Evolutionary conservation across 306 rosid genomes (phyloP).

Genomic region (Glycine soja): DNA sequence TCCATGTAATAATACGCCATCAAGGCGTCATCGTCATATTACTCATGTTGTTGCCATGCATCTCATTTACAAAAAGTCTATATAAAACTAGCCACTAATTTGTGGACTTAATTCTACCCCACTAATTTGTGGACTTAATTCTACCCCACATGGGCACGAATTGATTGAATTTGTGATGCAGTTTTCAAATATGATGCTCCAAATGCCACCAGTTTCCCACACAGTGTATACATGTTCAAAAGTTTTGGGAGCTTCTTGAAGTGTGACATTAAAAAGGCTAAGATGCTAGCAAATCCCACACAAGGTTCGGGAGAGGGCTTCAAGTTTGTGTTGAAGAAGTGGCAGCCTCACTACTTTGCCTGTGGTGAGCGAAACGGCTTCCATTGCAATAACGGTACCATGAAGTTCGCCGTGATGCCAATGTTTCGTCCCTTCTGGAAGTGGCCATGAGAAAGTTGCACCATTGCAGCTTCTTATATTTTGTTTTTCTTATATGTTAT

Average conservation of each 20-base stretch:
- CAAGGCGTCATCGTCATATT: constrained; percentile 22
- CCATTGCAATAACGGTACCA: constrained; percentile 71
- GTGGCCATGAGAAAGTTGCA: constrained; percentile 39
- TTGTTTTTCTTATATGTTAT: no score
- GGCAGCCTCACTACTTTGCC: constrained; percentile 71
- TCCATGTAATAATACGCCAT: background rate
- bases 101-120: constrained; percentile 13
- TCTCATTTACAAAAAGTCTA: background rate
- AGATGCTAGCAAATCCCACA: constrained; percentile 48
- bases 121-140: no score
- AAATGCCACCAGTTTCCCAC: constrained; percentile 52
- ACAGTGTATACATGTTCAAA: constrained; percentile 68
- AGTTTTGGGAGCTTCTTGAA: constrained; percentile 53
- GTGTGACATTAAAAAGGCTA: constrained; percentile 62
- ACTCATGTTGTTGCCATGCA: background rate
- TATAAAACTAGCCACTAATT: background rate
- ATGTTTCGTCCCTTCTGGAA: constrained; percentile 49
- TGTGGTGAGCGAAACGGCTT: constrained; percentile 67
- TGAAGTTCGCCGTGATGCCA: constrained; percentile 73
- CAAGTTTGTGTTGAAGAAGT: constrained; percentile 55
- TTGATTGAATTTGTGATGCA: constrained; percentile 21
- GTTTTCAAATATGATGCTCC: constrained; percentile 83
- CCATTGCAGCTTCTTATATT: no score
- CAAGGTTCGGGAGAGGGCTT: constrained; percentile 73
- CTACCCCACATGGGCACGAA: no score